Evolutionary conservation across 768 basidiomycete genomes (phyloP).

Genomic region (Sporobolomyces roseus): DNA sequence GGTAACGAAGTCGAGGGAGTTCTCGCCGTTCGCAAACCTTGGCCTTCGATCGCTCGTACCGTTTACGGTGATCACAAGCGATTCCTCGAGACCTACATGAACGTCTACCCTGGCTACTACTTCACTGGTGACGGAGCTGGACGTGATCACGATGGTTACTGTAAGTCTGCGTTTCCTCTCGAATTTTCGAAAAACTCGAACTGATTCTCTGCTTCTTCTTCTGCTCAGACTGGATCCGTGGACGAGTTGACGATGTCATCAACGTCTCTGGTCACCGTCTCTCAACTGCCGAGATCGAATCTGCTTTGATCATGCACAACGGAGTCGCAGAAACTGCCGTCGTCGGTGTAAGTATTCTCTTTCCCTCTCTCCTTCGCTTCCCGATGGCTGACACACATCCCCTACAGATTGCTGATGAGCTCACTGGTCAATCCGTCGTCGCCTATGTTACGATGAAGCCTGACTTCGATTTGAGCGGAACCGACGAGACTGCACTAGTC

Average conservation of each 20-base stretch:
- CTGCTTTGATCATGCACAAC: slow-evolving; percentile 85
- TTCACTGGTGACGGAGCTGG: slow-evolving; percentile 98
- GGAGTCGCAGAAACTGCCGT: slow-evolving; percentile 97
- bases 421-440: slow-evolving; percentile 89
- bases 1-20: slow-evolving; percentile 89
- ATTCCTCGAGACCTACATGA: slow-evolving; percentile 72
- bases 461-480: slow-evolving; percentile 72
- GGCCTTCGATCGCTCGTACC: slow-evolving; percentile 93
- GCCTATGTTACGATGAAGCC: slow-evolving; percentile 94
- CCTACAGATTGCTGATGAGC: slow-evolving; percentile 59
- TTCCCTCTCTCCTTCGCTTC: not conserved
- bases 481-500: slow-evolving; percentile 63
- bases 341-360: slow-evolving; percentile 69
- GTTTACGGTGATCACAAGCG: slow-evolving; percentile 89
- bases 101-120: slow-evolving; percentile 77
- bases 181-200: not conserved
- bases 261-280: slow-evolving; percentile 96
- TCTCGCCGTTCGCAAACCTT: slow-evolving; percentile 75
- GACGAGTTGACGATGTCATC: slow-evolving; percentile 85
- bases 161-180: slow-evolving; percentile 3
- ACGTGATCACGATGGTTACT: slow-evolving; percentile 90
- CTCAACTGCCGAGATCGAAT: slow-evolving; percentile 97
- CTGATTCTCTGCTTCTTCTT: not conserved
- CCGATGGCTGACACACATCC: slow-evolving; percentile 45
- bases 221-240: slow-evolving; percentile 74